Evolutionary conservation across 768 basidiomycete species (phyloP).

Genomic region (Tulasnella calospora): DNA sequence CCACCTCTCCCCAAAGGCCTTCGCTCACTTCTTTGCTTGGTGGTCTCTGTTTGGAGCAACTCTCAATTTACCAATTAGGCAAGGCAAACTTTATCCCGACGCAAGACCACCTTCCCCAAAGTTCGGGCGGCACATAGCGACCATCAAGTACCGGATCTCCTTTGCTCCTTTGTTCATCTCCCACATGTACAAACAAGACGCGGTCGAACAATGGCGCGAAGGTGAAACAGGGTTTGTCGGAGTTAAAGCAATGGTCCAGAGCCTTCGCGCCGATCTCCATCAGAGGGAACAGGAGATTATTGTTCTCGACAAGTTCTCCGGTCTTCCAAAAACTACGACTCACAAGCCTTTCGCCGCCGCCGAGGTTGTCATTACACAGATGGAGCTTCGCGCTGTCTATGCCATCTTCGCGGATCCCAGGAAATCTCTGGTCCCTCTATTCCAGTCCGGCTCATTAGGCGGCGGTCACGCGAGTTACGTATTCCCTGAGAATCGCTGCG

Average conservation of each 20-base stretch:
- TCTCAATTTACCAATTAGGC: conserved; percentile 77
- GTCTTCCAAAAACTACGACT: conserved; percentile 48
- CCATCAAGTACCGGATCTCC: conserved; percentile 82
- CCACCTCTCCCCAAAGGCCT: conserved; percentile 78
- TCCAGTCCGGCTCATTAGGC: conserved; percentile 39
- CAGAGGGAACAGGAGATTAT: conserved; percentile 80
- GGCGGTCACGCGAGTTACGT: conserved; percentile 27
- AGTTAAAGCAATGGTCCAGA: conserved; percentile 74
- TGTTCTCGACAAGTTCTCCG: conserved; percentile 52
- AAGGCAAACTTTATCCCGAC: conserved; percentile 74
- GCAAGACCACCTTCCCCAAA: conserved; percentile 70
- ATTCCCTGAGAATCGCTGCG: conserved; percentile 15
- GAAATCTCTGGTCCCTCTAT: conserved; percentile 47
- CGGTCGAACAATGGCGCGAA: conserved; percentile 70
- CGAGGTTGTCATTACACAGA: conserved; percentile 70
- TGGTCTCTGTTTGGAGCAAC: conserved; percentile 77
- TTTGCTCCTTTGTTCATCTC: conserved; percentile 75
- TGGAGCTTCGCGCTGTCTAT: conserved; percentile 73
- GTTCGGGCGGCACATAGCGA: conserved; percentile 81
- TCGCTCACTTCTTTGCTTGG: conserved; percentile 90
- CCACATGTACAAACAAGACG: conserved; percentile 81
- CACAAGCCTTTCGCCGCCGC: conserved; percentile 86
- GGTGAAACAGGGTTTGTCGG: conserved; percentile 79
- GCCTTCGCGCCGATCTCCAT: conserved; percentile 85
- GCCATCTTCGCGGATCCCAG: conserved; percentile 70